phyloP scores from a whole-genome alignment of 2,329 filamentous ascomycete genomes.

The Talaromyces atroroseus region DNA sequence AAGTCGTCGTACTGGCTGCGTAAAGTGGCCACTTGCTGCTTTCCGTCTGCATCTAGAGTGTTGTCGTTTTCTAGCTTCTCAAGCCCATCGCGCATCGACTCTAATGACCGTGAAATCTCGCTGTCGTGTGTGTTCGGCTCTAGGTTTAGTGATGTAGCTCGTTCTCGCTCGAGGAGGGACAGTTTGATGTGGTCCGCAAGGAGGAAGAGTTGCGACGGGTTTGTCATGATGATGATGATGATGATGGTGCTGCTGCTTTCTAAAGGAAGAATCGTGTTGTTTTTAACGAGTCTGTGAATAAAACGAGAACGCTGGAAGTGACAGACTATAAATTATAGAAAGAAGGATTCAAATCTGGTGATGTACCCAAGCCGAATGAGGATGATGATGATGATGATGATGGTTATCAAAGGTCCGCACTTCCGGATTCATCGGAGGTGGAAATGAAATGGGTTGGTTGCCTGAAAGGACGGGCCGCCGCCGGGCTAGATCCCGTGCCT shows the following conservation, averaged over 20 bases:
- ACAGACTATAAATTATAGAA: background rate
- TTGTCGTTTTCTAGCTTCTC: constrained; percentile 58
- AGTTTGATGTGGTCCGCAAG: constrained; percentile 96
- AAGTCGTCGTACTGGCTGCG: constrained; percentile 71
- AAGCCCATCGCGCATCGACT: constrained; percentile 78
- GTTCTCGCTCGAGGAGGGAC: constrained; percentile 84
- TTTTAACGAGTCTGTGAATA: background rate
- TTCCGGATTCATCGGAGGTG: background rate
- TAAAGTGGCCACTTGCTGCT: constrained; percentile 62
- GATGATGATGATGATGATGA: background rate
- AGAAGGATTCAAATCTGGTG: background rate
- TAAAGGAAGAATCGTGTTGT: no score
- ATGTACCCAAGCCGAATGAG: background rate
- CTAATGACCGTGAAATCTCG: constrained; percentile 81
- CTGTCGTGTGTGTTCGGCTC: constrained; percentile 77
- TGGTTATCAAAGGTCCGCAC: background rate
- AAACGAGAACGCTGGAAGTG: background rate
- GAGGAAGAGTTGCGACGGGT: constrained; percentile 73
- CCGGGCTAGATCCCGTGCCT: constrained; percentile 6
- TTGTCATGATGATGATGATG: constrained; percentile 41
- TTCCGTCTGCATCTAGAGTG: constrained; percentile 45
- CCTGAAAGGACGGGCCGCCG: constrained; percentile 9
- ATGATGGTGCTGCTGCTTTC: background rate
- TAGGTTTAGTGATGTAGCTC: constrained; percentile 74
- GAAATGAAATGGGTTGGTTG: no score